Percentiles rank a stretch among this genome's conserved stretches.
These are phyloP conservation scores for Cyclotella sp. DNA, from an alignment of 108 stramenopile genomes.

Conservation along the genomic window DNA sequence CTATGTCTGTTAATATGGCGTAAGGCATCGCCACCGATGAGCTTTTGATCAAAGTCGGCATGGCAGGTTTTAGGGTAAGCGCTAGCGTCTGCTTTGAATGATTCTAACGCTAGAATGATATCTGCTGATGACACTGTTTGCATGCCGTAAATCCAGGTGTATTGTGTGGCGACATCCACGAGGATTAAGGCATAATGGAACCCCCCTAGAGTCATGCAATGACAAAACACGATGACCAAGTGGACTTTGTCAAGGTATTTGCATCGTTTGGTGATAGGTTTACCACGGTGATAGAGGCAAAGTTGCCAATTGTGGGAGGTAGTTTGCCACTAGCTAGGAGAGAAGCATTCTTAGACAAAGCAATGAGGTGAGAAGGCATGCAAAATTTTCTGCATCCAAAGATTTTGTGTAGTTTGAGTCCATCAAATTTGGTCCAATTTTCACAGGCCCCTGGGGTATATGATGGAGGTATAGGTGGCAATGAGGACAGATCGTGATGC, in stretches of 20 bases:
- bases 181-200: conserved; percentile 18
- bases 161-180: conserved; percentile 23
- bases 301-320: conserved; percentile 6
- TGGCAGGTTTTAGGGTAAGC: conserved; percentile 9
- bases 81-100: neutral
- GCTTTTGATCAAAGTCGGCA: conserved; percentile 25
- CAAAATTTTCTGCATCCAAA: conserved; percentile 1
- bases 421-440: conserved; percentile 1
- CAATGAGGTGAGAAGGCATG: neutral
- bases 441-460: neutral
- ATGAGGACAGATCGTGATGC: neutral
- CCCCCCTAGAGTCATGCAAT: conserved; percentile 18
- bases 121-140: neutral
- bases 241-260: conserved; percentile 26
- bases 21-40: conserved; percentile 22
- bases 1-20: neutral
- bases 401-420: conserved; percentile 8
- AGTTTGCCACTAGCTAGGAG: neutral
- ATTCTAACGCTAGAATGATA: conserved; percentile 8
- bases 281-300: conserved; percentile 18
- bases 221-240: conserved; percentile 5
- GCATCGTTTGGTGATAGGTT: neutral
- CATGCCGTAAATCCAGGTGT: conserved; percentile 25
- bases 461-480: conserved; percentile 3
- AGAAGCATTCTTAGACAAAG: conserved; percentile 1